Base-by-base conservation (phyloP, 176 grass and related monocot species). In the Oryza nivara region DNA sequence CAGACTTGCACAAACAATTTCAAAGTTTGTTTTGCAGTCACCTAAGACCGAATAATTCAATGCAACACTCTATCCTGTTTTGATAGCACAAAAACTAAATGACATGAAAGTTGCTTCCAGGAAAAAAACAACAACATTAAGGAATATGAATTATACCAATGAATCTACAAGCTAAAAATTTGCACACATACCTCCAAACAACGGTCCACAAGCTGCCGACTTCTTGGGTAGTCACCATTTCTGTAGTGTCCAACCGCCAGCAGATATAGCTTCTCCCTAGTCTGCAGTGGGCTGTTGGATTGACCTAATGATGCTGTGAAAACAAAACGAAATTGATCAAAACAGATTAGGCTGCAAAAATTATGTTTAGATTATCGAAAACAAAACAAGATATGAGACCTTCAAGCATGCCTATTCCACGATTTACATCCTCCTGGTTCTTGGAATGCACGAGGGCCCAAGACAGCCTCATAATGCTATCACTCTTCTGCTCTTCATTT, bases 381-480 rank as follows among this genome's bases (percentile, higher is more conserved):
- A 68, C 4, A 69, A 47, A 28, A 63, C 9, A 63, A 67, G 70
- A 70, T 43, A 40, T n/a, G 45, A 63, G 23, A 98, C 96, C 96
- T 93, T 98, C 89, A 84, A 98, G 73, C 96, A 98, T 98, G 91
- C 76, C 91, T 22, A 98, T 92, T 75, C 96, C 96, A 71, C 96
- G 96, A 66, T 95, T 98, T 70, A 98, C 91, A 86, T 98, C 93
- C 45, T 92, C 93, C 7, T 84, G 74, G 6, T 93, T 80, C 86
- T 70, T 93, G 40, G 96, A 98, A 72, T 98, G 96, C 51, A 98
- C 96, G 66, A 98, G 96, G 54, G 96, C 93, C 96, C 96, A 95
- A 17, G 96, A 98, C 30, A 95, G 83, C 87, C 96, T 98, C 96
- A 98, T 98, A 45, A 98, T 70, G 45, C 96, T 92, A 40, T 87